Base-by-base conservation (phyloP, 768 basidiomycete genomes). In the Vishniacozyma victoriae region DNA sequence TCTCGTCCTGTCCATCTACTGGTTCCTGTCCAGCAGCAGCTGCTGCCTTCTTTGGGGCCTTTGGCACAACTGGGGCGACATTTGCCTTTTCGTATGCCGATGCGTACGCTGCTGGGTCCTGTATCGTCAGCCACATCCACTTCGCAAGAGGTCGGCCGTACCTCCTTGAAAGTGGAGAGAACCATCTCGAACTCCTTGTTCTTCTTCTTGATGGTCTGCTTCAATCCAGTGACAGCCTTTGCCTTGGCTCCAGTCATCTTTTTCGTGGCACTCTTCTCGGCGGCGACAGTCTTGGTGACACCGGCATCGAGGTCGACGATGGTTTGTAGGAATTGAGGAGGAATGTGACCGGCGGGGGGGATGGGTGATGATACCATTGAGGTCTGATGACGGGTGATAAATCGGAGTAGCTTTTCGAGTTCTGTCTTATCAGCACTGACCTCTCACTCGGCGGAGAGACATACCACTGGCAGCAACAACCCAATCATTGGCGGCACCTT, bases 161-260 rank as follows among this genome's bases (percentile, higher is more conserved):
- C 91, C 70, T 80, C 78, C 65, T 85, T 84, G 75, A 82, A 96
- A 50, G 79, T 80, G 67, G 82, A 82, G 35, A 92, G 72, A 57
- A 87, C 84, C 11, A 71, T 73, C 74, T 96, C 95, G 67, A 87
- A 80, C 70, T 97, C 95, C 72, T 91, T 93, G 46, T 78, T 62
- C 9, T 85, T 79, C 76, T 92, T 97, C 76, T 86, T 92, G 46
- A 96, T 78, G 72, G 92, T 95, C 74, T 97, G 93, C 75, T 92
- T 96, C 83, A 96, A 86, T n/a, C 86, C 86, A 44, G 89, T 96
- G 57, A 97, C 78, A 2, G 91, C 89, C 64, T 87, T 91, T 33
- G 90, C 87, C 62, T 92, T 92, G 54, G 80, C 84, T 1, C 89
- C 66, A 46, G 91, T 93, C 84, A 92, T 88, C 75, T 95, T 96